phyloP scores from a whole-genome alignment of 129 eudicot genomes.

The Ambrosia artemisiifolia region DNA sequence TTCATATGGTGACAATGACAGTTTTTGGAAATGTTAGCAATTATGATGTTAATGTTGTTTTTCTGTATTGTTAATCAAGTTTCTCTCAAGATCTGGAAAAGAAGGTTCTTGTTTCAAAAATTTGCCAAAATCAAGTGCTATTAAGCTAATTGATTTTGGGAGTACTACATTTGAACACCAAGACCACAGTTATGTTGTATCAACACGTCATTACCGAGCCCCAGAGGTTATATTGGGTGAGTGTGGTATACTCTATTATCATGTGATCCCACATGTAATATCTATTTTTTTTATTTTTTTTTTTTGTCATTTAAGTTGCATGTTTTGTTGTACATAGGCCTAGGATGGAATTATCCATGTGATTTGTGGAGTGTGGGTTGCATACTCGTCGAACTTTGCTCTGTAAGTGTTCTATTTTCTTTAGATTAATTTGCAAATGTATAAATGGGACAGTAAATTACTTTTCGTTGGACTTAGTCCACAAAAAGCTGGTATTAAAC shows the following conservation, averaged over 20 bases:
- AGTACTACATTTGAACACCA: slow-evolving; percentile 87
- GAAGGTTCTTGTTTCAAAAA: slow-evolving; percentile 81
- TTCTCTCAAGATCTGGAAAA: slow-evolving; percentile 55
- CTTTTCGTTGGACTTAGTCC: neutral
- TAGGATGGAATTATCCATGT: slow-evolving; percentile 93
- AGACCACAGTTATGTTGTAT: slow-evolving; percentile 83
- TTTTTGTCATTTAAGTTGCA: neutral
- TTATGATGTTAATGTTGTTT: slow-evolving; percentile 10
- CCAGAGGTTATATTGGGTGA: slow-evolving; percentile 88
- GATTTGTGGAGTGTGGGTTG: slow-evolving; percentile 94
- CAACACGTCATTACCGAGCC: slow-evolving; percentile 94
- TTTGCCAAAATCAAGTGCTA: slow-evolving; percentile 77
- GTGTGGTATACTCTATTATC: slow-evolving; percentile 10
- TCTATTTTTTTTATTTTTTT: neutral
- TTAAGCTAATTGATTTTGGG: slow-evolving; percentile 90
- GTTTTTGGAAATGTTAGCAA: neutral
- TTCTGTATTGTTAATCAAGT: slow-evolving; percentile 37
- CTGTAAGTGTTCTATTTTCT: slow-evolving; percentile 47
- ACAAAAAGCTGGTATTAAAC: neutral
- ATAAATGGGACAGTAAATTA: neutral
- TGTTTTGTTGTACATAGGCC: slow-evolving; percentile 42
- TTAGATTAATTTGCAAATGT: neutral
- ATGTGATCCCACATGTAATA: neutral
- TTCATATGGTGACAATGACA: neutral
- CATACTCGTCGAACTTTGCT: slow-evolving; percentile 86